Conservation (phyloP, 2,329 filamentous ascomycete genomes). For the Arachnomyces sp. region DNA sequence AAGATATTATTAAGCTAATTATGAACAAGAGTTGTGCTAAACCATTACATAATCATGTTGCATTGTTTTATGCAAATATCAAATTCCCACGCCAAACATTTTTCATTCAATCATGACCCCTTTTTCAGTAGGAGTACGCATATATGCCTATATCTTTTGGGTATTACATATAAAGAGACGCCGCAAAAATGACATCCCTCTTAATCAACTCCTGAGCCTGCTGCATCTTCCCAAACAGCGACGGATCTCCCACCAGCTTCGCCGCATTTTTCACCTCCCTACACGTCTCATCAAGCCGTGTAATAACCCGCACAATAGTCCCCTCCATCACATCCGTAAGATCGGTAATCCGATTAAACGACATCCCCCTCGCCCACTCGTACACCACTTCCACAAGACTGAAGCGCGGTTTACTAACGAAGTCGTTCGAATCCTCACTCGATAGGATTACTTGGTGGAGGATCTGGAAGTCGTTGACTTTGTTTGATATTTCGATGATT, state of each 20-base stretch:
- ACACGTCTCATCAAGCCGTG: slow-evolving; percentile 88
- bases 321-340: slow-evolving; percentile 94
- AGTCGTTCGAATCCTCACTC: slow-evolving; percentile 85
- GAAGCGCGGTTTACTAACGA: slow-evolving; percentile 77
- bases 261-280: slow-evolving; percentile 96
- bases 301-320: slow-evolving; percentile 93
- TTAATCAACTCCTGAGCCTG: slow-evolving; percentile 96
- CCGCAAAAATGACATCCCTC: slow-evolving; percentile 84
- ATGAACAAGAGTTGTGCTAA: slow-evolving; percentile 1
- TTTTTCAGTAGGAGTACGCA: neutral
- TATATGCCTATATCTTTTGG: too few relatives aligned
- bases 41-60: neutral
- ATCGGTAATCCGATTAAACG: slow-evolving; percentile 94
- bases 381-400: slow-evolving; percentile 96
- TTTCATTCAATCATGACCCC: neutral
- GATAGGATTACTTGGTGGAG: slow-evolving; percentile 86
- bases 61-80: neutral
- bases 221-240: slow-evolving; percentile 93
- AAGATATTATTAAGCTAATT: neutral
- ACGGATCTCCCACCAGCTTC: slow-evolving; percentile 87
- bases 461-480: slow-evolving; percentile 83
- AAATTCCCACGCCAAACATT: slow-evolving; percentile 6
- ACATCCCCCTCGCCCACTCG: slow-evolving; percentile 96
- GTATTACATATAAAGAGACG: slow-evolving; percentile 72
- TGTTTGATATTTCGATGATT: slow-evolving; percentile 84